These are phyloP conservation scores for Diaporthe humulicola DNA, from an alignment of 2,329 filamentous ascomycete species.

Conservation along the genomic window DNA sequence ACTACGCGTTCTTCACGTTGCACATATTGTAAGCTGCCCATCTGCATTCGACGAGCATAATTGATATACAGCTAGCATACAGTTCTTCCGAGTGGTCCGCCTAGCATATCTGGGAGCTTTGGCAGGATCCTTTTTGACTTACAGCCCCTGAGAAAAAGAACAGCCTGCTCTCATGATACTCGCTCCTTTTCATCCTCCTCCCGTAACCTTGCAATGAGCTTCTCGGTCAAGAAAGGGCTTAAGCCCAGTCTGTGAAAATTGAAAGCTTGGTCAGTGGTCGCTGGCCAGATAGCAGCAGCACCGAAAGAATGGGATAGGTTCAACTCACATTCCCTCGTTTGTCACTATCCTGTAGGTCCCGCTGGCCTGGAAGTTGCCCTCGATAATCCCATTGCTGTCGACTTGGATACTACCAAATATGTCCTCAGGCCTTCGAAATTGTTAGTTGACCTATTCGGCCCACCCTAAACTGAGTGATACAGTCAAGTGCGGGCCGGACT, in stretches of 20 bases:
- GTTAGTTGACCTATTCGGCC: neutral
- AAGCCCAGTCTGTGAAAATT: slow-evolving; percentile 33
- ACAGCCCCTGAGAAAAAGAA: neutral
- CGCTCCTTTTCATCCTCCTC: slow-evolving; percentile 38
- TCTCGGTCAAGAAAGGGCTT: slow-evolving; percentile 39
- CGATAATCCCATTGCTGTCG: slow-evolving; percentile 67
- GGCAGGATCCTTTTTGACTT: neutral
- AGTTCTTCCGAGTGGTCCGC: neutral
- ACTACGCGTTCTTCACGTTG: neutral
- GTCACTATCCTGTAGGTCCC: slow-evolving; percentile 58
- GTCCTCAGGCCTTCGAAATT: slow-evolving; percentile 67
- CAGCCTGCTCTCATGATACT: neutral
- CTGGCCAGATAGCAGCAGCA: neutral
- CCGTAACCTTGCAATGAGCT: slow-evolving; percentile 36
- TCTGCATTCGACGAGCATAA: neutral
- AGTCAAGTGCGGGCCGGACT: slow-evolving; percentile 17
- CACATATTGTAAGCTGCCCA: neutral
- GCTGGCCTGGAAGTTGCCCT: slow-evolving; percentile 70
- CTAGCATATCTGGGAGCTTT: neutral
- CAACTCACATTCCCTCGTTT: slow-evolving; percentile 41
- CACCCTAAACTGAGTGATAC: neutral
- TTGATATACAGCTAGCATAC: neutral
- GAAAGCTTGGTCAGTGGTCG: neutral
- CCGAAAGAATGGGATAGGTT: neutral
- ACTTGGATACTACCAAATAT: slow-evolving; percentile 78